These are phyloP conservation scores for Aspergillaceae sp. DNA, from an alignment of 2,329 filamentous ascomycete species.

Conservation along the genomic window DNA sequence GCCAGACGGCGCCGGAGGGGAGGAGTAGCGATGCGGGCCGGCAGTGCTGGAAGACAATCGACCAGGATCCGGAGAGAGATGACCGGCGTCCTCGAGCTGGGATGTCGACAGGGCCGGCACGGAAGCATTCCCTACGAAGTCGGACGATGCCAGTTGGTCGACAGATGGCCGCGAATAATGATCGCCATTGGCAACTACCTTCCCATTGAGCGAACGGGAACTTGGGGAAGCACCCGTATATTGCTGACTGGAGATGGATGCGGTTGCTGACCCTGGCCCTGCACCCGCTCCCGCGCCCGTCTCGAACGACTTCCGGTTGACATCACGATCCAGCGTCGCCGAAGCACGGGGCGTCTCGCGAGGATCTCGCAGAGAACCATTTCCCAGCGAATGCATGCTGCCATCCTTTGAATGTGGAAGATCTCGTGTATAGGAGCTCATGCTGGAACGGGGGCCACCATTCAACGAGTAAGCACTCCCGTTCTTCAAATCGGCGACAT, in stretches of 20 bases:
- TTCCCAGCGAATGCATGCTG: constrained; percentile 43
- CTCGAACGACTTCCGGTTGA: constrained; percentile 21
- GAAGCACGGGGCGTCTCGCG: constrained; percentile 22
- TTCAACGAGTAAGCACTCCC: constrained; percentile 54
- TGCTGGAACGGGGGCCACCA: constrained; percentile 44
- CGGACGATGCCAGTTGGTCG: constrained; percentile 22
- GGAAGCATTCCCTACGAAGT: constrained; percentile 20
- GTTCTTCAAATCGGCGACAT: constrained; percentile 33
- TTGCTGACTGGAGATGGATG: constrained; percentile 17
- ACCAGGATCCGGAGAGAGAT: constrained; percentile 23
- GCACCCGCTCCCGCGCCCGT: constrained; percentile 19
- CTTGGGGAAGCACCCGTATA: constrained; percentile 18
- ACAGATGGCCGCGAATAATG: constrained; percentile 16
- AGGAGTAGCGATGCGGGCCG: constrained; percentile 30
- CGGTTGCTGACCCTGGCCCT: constrained; percentile 16
- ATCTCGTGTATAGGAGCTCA: constrained; percentile 34
- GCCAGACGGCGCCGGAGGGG: constrained; percentile 47
- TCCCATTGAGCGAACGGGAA: constrained; percentile 19
- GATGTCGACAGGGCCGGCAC: constrained; percentile 27
- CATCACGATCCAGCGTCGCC: constrained; percentile 18
- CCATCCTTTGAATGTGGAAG: constrained; percentile 33
- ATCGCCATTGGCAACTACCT: constrained; percentile 26
- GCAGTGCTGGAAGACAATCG: constrained; percentile 20
- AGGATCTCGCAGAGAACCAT: constrained; percentile 25
- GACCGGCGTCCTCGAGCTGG: constrained; percentile 23